Conservation (phyloP, 1,284 basidiomycete genomes). For the Boletus albobrunnescens region DNA sequence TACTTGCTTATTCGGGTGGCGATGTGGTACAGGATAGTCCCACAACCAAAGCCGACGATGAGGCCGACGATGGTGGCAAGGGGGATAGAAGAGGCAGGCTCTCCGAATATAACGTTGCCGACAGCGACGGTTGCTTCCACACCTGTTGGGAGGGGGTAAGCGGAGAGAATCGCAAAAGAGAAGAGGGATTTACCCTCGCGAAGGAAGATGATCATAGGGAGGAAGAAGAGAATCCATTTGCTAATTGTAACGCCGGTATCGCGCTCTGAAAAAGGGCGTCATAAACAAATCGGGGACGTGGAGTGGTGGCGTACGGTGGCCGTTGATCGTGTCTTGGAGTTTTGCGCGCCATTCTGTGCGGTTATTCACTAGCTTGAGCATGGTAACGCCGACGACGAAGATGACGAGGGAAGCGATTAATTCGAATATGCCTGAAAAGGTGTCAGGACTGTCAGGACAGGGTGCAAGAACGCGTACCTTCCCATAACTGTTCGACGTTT, state of each 20-base stretch:
- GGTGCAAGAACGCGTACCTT: conserved; percentile 36
- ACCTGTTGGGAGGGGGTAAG: conserved; percentile 35
- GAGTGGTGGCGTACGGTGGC: conserved; percentile 38
- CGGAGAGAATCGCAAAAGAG: too few species aligned
- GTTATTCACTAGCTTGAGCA: conserved; percentile 72
- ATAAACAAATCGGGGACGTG: background rate
- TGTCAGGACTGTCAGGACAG: background rate
- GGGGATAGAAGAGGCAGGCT: conserved; percentile 80
- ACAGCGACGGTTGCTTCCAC: conserved; percentile 93
- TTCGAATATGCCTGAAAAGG: conserved; percentile 63
- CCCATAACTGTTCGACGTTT: conserved; percentile 74
- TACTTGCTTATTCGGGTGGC: conserved; percentile 65
- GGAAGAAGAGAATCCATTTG: conserved; percentile 82
- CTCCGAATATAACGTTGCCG: conserved; percentile 83
- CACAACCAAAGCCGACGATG: conserved; percentile 66
- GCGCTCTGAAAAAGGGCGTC: conserved; percentile 25
- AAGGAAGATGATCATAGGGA: conserved; percentile 86
- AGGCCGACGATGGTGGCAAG: conserved; percentile 84
- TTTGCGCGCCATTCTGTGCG: conserved; percentile 90
- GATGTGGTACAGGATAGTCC: conserved; percentile 71
- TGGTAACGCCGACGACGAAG: conserved; percentile 73
- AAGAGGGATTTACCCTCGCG: conserved; percentile 65
- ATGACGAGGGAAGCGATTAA: conserved; percentile 83
- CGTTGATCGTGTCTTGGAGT: conserved; percentile 74
- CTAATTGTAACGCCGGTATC: conserved; percentile 49